Evolutionary conservation across 2,329 filamentous ascomycete species (phyloP).

Genomic region (Rhynchosporium graminicola): DNA sequence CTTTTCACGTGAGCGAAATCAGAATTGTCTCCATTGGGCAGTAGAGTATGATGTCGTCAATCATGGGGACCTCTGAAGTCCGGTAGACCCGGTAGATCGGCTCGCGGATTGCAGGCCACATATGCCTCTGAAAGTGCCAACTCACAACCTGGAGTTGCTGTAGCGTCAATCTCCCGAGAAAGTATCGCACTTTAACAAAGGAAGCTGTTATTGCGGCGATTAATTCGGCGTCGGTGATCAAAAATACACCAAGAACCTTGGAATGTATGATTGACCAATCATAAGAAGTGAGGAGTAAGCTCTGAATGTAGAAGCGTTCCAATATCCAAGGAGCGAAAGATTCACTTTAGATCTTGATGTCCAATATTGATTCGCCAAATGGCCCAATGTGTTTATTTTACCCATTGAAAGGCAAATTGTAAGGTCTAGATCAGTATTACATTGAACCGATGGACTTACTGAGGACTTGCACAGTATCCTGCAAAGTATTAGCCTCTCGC

Average conservation of each 20-base stretch:
- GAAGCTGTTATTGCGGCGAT: conserved; percentile 2
- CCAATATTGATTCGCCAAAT: conserved; percentile 57
- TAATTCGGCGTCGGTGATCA: conserved; percentile 13
- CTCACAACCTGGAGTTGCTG: conserved; percentile 14
- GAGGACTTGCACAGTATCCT: neutral
- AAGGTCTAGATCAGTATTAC: conserved; percentile 23
- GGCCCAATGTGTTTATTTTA: conserved; percentile 54
- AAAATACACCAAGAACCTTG: conserved; percentile 9
- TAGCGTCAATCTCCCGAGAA: conserved; percentile 3
- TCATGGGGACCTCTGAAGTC: too few species aligned
- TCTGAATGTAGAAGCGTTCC: conserved; percentile 18
- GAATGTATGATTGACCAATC: conserved; percentile 24
- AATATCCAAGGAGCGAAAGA: conserved; percentile 47
- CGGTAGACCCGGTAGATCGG: too few species aligned
- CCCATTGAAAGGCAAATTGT: conserved; percentile 59
- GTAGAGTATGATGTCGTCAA: too few species aligned
- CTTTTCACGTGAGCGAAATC: too few species aligned
- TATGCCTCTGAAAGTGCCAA: conserved; percentile 14
- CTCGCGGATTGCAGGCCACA: neutral
- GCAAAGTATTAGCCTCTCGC: neutral
- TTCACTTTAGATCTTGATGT: conserved; percentile 60
- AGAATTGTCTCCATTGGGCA: too few species aligned
- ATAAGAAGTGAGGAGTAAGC: conserved; percentile 5
- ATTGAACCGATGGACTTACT: neutral
- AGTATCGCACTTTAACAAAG: conserved; percentile 12